These are phyloP conservation scores for Daedaleopsis nitida DNA, from an alignment of 768 basidiomycete species.

Conservation along the genomic window DNA sequence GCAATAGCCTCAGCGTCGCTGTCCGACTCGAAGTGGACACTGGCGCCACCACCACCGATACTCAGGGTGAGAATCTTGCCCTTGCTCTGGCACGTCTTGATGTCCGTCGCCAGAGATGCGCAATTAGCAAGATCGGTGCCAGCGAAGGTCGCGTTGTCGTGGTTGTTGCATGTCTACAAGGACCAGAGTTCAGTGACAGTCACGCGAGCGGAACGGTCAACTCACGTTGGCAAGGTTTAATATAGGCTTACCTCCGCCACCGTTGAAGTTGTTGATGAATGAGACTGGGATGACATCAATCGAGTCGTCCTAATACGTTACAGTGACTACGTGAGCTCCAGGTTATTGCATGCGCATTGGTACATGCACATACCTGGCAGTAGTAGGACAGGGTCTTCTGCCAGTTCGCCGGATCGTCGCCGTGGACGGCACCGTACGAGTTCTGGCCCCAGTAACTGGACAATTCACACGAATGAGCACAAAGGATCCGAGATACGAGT, in stretches of 20 bases:
- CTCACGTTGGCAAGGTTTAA: slow-evolving; percentile 71
- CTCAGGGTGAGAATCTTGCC: slow-evolving; percentile 51
- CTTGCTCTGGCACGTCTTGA: slow-evolving; percentile 45
- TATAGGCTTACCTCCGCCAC: slow-evolving; percentile 59
- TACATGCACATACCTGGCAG: slow-evolving; percentile 47
- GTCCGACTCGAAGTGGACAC: slow-evolving; percentile 41
- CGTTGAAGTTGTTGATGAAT: slow-evolving; percentile 69
- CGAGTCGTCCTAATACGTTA: slow-evolving; percentile 51
- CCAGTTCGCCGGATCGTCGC: slow-evolving; percentile 49
- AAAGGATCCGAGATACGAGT: neutral
- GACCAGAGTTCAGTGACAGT: neutral
- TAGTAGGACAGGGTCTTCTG: slow-evolving; percentile 67
- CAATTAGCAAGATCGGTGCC: slow-evolving; percentile 45
- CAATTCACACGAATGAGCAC: neutral
- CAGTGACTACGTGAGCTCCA: neutral
- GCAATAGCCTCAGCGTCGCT: slow-evolving; percentile 40
- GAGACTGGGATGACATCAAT: slow-evolving; percentile 72
- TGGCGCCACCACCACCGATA: slow-evolving; percentile 45
- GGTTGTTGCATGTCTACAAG: slow-evolving; percentile 44
- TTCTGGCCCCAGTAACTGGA: slow-evolving; percentile 76
- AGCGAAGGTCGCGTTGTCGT: slow-evolving; percentile 42
- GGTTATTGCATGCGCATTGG: neutral
- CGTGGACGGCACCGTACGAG: slow-evolving; percentile 62
- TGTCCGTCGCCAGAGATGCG: slow-evolving; percentile 41
- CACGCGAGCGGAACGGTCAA: neutral